Percentiles rank a stretch among this genome's conserved stretches.
Conservation (phyloP, 208 protist genomes). For the Trypanosoma mega region DNA sequence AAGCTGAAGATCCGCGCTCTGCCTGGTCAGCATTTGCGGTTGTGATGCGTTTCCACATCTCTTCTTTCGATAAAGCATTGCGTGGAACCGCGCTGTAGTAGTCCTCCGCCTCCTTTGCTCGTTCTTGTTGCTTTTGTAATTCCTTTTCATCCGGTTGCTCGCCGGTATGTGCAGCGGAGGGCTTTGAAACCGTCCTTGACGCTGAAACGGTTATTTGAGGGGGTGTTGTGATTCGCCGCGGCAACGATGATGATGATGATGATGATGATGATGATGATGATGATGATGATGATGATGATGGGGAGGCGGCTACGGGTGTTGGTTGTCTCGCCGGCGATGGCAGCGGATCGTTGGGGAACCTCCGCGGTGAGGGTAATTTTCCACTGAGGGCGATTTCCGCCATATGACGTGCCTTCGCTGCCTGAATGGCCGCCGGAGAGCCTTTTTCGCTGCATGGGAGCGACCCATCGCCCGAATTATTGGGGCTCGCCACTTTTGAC, state of each 20-base stretch:
- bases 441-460: constrained; percentile 67
- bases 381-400: constrained; percentile 23
- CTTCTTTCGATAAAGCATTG: constrained; percentile 83
- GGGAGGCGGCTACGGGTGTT: no score
- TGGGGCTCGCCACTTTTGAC: constrained; percentile 28
- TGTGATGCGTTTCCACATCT: constrained; percentile 81
- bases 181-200: background rate
- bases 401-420: constrained; percentile 48
- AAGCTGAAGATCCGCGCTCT: constrained; percentile 34
- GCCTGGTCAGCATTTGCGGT: constrained; percentile 43
- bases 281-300: no score
- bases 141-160: constrained; percentile 3
- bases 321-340: no score
- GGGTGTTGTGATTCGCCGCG: background rate
- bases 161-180: background rate
- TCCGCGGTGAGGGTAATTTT: background rate
- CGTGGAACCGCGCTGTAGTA: constrained; percentile 78
- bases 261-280: constrained; percentile 2
- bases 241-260: background rate
- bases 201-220: constrained; percentile 11
- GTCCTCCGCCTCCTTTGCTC: constrained; percentile 54
- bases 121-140: background rate
- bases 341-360: background rate
- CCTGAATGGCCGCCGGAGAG: constrained; percentile 39
- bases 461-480: constrained; percentile 14